Evolutionary conservation across 257 asterid species (phyloP).

Genomic region (Solanum corneliomulleri): DNA sequence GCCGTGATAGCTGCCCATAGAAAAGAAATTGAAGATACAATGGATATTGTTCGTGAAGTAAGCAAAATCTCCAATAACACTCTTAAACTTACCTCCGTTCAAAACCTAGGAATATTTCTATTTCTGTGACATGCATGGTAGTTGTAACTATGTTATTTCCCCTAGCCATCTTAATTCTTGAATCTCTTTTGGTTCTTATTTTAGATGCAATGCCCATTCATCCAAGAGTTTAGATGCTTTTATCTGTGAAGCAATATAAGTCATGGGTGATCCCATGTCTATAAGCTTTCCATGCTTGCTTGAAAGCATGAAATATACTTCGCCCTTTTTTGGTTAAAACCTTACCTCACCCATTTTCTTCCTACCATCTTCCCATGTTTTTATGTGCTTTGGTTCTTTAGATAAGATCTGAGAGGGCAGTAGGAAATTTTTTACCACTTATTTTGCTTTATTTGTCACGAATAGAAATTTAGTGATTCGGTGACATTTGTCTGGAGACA

Average conservation of each 20-base stretch:
- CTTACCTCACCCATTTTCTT: not conserved
- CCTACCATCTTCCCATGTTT: not conserved
- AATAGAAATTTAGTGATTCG: not conserved
- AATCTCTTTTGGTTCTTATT: not conserved
- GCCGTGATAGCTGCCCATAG: constrained; percentile 90
- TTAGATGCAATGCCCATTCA: not conserved
- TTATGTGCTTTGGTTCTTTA: not conserved
- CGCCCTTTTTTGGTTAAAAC: not conserved
- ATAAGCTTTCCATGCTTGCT: not conserved
- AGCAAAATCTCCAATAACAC: not conserved
- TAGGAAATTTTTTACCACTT: not conserved
- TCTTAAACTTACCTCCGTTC: not conserved
- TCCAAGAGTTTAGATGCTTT: not conserved
- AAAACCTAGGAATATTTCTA: not conserved
- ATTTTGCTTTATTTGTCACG: not conserved
- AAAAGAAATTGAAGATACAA: constrained; percentile 91
- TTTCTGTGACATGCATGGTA: not conserved
- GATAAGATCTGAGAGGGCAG: not conserved
- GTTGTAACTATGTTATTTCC: not conserved
- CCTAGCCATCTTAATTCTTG: not conserved
- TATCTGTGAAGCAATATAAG: not conserved
- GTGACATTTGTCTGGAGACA: not conserved
- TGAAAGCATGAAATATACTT: not conserved
- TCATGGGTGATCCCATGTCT: not conserved
- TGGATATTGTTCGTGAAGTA: constrained; percentile 96